A percentile compares a stretch with the other conserved stretches of the same genome.
Conservation (phyloP, 2,329 filamentous ascomycete species). For the Fusarium domesticum region DNA sequence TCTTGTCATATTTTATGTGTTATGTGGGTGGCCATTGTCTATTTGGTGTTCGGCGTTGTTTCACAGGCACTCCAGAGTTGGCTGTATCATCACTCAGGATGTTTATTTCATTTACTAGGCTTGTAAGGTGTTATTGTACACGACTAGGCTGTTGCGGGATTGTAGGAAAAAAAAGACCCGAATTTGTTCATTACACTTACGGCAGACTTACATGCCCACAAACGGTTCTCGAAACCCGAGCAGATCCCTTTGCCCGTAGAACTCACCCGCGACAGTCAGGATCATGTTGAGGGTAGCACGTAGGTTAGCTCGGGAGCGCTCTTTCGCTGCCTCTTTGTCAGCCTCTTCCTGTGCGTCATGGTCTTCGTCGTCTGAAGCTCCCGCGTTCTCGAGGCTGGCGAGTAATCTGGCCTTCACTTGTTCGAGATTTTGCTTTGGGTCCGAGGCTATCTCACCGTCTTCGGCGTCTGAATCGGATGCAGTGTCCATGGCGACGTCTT, state of each 20-base stretch:
- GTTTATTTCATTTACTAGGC: neutral
- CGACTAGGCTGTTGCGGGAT: conserved; percentile 13
- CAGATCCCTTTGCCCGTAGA: conserved; percentile 85
- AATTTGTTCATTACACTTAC: neutral
- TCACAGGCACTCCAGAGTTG: conserved; percentile 22
- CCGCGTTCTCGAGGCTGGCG: conserved; percentile 38
- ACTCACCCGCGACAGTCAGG: conserved; percentile 79
- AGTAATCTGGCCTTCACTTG: conserved; percentile 49
- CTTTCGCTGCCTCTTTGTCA: conserved; percentile 28
- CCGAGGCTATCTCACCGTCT: conserved; percentile 35
- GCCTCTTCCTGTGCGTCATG: conserved; percentile 25
- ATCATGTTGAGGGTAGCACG: conserved; percentile 88
- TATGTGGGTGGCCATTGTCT: conserved; percentile 11
- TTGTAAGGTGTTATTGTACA: conserved; percentile 4
- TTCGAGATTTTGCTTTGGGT: conserved; percentile 40
- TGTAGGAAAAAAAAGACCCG: conserved; percentile 5
- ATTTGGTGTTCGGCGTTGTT: conserved; percentile 24
- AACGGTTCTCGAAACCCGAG: conserved; percentile 70
- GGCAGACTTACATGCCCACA: conserved; percentile 39
- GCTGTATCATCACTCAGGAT: conserved; percentile 14
- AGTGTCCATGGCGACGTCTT: conserved; percentile 45
- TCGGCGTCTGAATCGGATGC: conserved; percentile 34
- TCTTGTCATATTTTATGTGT: conserved; percentile 1
- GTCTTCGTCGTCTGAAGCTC: conserved; percentile 26
- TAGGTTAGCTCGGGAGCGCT: conserved; percentile 48